Base-by-base conservation (phyloP, 2,329 filamentous ascomycete species). In the Hypoxylon sp. region DNA sequence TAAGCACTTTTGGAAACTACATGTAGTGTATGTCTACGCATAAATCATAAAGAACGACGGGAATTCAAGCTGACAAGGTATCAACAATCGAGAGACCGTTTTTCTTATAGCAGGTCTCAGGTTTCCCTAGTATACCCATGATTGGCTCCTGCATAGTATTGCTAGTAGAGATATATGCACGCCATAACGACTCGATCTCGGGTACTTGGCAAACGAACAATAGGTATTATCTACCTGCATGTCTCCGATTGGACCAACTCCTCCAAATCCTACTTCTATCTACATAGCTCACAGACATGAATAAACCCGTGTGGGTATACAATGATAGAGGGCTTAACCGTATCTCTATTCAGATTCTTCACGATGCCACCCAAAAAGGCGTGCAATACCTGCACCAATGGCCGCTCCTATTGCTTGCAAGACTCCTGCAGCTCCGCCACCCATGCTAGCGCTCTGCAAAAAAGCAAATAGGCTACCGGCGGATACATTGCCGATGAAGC, bases 361-460 rank as follows among this genome's bases (percentile, higher is more conserved):
- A 9, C 9, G 14, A n/a, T 8, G 6, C n/a, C 37, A 17, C 3
- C 44, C 24, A 26, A 47, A 26, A 9, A 26, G 26, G 24, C 5
- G 9, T 31, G 14, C 47, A n/a, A 31, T 10, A 17, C 22, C 22
- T 17, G 47, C 26, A 51, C 47, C 44, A 9, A 47, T 24, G 24
- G 44, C 19, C 11, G 44, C 24, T 24, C 3, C 19, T 24, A 47
- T 26, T 26, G 9, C 19, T 47, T 26, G 3, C 13, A 26, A 2
- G 13, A 11, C 44, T 26, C 9, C 44, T 13, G 44, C 19, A 17
- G 13, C 47, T 9, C 13, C 11, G 14, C 54, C 17, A 24, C 11
- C 54, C 29, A 44, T 39, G 8, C 55, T 46, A 14, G 57, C 46
- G 8, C 31, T 47, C 29, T 51, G 57, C n/a, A 59, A 14, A 6